Evolutionary conservation across 805 yeast species (phyloP).

Genomic region (Candida lessepsii): DNA sequence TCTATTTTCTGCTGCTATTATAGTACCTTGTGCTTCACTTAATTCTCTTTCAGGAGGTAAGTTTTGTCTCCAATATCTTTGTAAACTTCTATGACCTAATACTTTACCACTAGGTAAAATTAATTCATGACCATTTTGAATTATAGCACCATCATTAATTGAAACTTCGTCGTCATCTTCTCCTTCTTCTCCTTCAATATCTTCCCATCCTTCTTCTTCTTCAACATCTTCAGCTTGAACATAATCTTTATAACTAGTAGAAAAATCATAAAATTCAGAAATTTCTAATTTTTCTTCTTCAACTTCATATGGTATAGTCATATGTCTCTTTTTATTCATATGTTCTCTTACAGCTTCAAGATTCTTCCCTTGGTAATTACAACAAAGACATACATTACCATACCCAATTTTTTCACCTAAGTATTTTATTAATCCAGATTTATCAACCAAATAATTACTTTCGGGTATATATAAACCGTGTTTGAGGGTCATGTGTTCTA

Average conservation of each 20-base stretch:
- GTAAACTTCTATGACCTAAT: constrained; percentile 43
- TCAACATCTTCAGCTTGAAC: constrained; percentile 15
- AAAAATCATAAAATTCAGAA: constrained; percentile 81
- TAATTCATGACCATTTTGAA: constrained; percentile 38
- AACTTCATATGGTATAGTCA: constrained; percentile 83
- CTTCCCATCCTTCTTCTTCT: constrained; percentile 41
- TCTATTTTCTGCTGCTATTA: constrained; percentile 51
- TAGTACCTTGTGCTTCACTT: constrained; percentile 48
- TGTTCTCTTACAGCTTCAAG: constrained; percentile 89
- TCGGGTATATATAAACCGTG: constrained; percentile 94
- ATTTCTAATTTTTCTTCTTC: constrained; percentile 74
- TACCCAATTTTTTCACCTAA: constrained; percentile 77
- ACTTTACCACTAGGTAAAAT: constrained; percentile 43
- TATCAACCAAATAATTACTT: constrained; percentile 60
- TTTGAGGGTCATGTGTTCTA: constrained; percentile 70
- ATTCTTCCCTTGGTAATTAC: constrained; percentile 80
- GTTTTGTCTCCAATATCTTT: constrained; percentile 44
- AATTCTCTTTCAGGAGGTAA: constrained; percentile 43
- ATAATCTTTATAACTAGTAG: constrained; percentile 51
- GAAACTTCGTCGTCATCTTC: constrained; percentile 30
- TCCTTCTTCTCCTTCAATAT: constrained; percentile 30
- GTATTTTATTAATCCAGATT: constrained; percentile 69
- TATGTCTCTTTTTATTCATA: constrained; percentile 80
- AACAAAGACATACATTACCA: constrained; percentile 80
- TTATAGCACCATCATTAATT: constrained; percentile 26